Evolutionary conservation across 768 basidiomycete species (phyloP).

Genomic region (Mycena haematopus): DNA sequence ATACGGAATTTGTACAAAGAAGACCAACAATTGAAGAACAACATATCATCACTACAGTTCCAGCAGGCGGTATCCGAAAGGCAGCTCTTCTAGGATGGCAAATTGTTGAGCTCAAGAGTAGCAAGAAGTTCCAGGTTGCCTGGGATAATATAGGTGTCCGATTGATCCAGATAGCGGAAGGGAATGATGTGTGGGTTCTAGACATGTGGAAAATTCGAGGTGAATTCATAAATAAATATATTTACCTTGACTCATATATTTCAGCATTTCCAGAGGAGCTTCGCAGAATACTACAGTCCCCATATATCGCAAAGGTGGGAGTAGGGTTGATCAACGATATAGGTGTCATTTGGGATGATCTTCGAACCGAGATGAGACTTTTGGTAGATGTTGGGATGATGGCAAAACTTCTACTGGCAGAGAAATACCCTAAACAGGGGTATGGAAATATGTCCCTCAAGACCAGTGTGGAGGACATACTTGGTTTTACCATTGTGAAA

Average conservation of each 20-base stretch:
- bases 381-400: conserved; percentile 2
- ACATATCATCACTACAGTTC: not conserved
- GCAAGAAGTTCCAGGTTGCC: not conserved
- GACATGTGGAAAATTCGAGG: conserved; percentile 1
- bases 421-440: not conserved
- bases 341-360: not conserved
- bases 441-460: not conserved
- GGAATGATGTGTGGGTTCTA: not conserved
- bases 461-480: not conserved
- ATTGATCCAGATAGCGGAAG: not conserved
- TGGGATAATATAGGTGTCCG: not conserved
- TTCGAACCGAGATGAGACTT: not conserved
- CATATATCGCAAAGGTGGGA: not conserved
- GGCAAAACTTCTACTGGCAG: not conserved
- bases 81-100: not conserved
- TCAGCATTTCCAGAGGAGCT: too few species aligned
- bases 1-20: not conserved
- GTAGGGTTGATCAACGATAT: not conserved
- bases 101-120: not conserved
- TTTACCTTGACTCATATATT: too few species aligned
- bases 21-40: not conserved
- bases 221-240: not conserved
- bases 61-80: too few species aligned
- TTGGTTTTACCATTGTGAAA: not conserved
- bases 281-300: not conserved